Percentiles rank a stretch among this genome's conserved stretches.
These are phyloP conservation scores for button mushroom (Agaricus bisporus) DNA, from an alignment of 768 basidiomycete genomes.

Conservation along the genomic window DNA sequence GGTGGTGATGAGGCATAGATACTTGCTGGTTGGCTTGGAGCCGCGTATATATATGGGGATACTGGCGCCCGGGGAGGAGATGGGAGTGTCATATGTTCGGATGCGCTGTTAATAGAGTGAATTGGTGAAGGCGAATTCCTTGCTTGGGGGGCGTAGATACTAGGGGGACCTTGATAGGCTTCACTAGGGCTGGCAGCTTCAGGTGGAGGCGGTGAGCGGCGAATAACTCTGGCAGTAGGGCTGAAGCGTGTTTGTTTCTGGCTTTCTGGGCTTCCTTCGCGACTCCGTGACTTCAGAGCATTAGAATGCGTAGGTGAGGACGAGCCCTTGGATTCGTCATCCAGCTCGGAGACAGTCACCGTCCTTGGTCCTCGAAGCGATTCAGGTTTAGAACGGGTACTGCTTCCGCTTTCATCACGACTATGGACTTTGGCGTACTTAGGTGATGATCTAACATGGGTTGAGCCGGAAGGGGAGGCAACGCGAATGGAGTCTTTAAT, in stretches of 20 bases:
- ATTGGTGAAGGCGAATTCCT: constrained; percentile 12
- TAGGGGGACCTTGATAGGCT: constrained; percentile 14
- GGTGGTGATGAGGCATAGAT: constrained; percentile 1
- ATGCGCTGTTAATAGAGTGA: not conserved
- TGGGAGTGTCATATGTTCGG: constrained; percentile 10
- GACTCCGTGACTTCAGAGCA: constrained; percentile 8
- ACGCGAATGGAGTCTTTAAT: not conserved
- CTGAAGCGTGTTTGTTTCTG: constrained; percentile 47
- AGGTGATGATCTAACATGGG: constrained; percentile 12
- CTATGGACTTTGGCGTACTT: constrained; percentile 8
- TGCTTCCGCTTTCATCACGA: constrained; percentile 23
- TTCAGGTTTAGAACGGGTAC: constrained; percentile 18
- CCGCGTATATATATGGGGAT: constrained; percentile 1
- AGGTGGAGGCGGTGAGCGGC: constrained; percentile 15
- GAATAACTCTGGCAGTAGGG: constrained; percentile 33
- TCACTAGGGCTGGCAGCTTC: constrained; percentile 15
- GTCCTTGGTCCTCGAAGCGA: constrained; percentile 16
- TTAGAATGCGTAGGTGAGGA: constrained; percentile 13
- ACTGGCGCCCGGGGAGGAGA: constrained; percentile 10
- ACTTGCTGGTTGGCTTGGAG: not conserved
- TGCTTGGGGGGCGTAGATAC: constrained; percentile 11
- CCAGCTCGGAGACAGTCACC: constrained; percentile 40
- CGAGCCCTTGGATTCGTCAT: constrained; percentile 9
- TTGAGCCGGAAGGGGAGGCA: not conserved
- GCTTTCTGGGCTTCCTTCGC: constrained; percentile 25